These are phyloP conservation scores for Hypericum perforatum DNA, from an alignment of 345 rosid species.

Conservation along the genomic window DNA sequence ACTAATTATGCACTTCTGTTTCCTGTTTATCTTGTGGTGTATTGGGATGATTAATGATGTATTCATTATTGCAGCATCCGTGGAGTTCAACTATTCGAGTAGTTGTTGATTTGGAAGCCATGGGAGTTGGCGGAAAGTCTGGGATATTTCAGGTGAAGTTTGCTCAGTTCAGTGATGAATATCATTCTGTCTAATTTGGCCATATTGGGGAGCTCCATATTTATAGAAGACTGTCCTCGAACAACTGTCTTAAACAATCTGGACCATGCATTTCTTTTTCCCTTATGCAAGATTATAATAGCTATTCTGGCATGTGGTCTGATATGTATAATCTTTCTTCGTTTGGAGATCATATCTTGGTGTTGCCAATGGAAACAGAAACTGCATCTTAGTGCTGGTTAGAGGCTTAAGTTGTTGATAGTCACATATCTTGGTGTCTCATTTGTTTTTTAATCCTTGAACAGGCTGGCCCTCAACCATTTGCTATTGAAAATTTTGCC, in stretches of 20 bases:
- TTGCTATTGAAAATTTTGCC: slow-evolving; percentile 88
- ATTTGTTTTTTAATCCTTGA: slow-evolving; percentile 12
- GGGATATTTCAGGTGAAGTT: slow-evolving; percentile 67
- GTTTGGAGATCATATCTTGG: too few relatives aligned
- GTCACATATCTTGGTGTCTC: neutral
- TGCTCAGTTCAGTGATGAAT: slow-evolving; percentile 7
- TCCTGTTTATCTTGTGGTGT: neutral
- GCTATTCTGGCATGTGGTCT: too few relatives aligned
- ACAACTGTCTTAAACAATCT: too few relatives aligned
- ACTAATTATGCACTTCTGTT: neutral
- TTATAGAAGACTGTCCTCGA: neutral
- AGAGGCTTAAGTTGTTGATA: too few relatives aligned
- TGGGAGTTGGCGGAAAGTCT: slow-evolving; percentile 93
- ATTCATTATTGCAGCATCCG: slow-evolving; percentile 59
- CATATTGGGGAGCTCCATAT: neutral
- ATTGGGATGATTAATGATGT: slow-evolving; percentile 9
- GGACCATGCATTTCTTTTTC: too few relatives aligned
- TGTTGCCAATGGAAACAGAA: too few relatives aligned
- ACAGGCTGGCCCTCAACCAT: slow-evolving; percentile 86
- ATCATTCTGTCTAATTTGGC: neutral
- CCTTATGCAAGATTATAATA: too few relatives aligned
- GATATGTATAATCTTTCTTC: too few relatives aligned
- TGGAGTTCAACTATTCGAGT: slow-evolving; percentile 64
- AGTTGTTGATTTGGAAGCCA: slow-evolving; percentile 93
- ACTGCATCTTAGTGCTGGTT: too few relatives aligned